A percentile compares a stretch with the other conserved stretches of the same genome.
These are phyloP conservation scores for Pezicula carpinea DNA, from an alignment of 2,329 filamentous ascomycete species.

Conservation along the genomic window DNA sequence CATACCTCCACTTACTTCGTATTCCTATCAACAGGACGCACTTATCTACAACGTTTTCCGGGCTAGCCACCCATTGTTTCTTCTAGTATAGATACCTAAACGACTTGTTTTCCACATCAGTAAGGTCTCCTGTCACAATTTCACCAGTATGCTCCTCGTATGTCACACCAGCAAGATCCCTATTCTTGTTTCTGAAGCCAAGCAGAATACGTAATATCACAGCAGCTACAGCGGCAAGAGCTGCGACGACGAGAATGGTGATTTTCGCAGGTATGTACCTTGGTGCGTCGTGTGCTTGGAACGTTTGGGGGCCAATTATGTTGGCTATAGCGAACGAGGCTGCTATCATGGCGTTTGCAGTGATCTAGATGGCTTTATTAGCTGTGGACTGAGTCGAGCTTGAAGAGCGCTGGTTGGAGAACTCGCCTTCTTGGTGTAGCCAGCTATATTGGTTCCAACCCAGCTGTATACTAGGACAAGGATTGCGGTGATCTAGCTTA, in stretches of 20 bases:
- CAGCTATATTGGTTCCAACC: slow-evolving; percentile 24
- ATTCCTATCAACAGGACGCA: too few relatives aligned
- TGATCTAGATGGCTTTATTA: slow-evolving; percentile 12
- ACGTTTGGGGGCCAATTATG: slow-evolving; percentile 51
- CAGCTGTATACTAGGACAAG: slow-evolving; percentile 33
- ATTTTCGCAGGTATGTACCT: slow-evolving; percentile 47
- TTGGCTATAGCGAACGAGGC: slow-evolving; percentile 47
- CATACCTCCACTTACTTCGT: too few relatives aligned
- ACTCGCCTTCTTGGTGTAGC: slow-evolving; percentile 41
- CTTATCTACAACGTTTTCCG: too few relatives aligned
- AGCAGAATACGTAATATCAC: background rate
- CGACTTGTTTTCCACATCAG: slow-evolving; percentile 31
- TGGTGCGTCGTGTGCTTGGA: slow-evolving; percentile 43
- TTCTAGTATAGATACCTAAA: slow-evolving; percentile 31
- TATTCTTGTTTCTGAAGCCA: background rate
- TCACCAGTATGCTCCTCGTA: background rate
- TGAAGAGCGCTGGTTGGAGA: background rate
- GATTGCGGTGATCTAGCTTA: slow-evolving; percentile 29
- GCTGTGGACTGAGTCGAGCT: background rate
- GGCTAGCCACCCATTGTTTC: too few relatives aligned
- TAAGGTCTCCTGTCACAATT: slow-evolving; percentile 21
- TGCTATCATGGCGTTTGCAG: slow-evolving; percentile 40
- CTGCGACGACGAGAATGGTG: slow-evolving; percentile 35
- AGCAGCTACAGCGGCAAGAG: background rate
- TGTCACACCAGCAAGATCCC: background rate